Conservation (phyloP, 208 protist genomes). For the Crithidia mellificae region DNA sequence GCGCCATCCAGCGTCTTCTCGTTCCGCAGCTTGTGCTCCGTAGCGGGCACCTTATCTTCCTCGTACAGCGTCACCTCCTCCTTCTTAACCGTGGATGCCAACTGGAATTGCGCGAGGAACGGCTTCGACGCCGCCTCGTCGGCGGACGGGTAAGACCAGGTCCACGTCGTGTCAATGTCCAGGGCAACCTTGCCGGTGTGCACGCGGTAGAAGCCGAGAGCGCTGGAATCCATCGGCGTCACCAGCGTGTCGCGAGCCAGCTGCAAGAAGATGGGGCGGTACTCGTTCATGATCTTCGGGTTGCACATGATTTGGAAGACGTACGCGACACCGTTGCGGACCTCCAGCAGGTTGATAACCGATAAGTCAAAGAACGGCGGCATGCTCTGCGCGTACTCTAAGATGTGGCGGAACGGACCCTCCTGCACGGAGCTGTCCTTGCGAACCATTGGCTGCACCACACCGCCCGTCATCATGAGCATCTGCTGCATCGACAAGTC, state of each 20-base stretch:
- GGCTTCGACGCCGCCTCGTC: not conserved
- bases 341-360: slow-evolving; percentile 74
- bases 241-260: slow-evolving; percentile 55
- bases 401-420: slow-evolving; percentile 61
- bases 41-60: slow-evolving; percentile 36
- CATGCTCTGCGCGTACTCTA: slow-evolving; percentile 72
- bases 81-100: slow-evolving; percentile 56
- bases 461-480: slow-evolving; percentile 79
- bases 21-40: slow-evolving; percentile 41
- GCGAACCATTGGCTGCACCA: slow-evolving; percentile 59
- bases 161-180: slow-evolving; percentile 64
- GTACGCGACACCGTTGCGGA: slow-evolving; percentile 72
- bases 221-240: slow-evolving; percentile 38
- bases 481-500: slow-evolving; percentile 73
- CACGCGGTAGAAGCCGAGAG: slow-evolving; percentile 55
- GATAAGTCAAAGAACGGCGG: slow-evolving; percentile 70
- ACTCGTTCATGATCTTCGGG: slow-evolving; percentile 58
- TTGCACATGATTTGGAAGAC: slow-evolving; percentile 84
- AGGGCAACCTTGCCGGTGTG: slow-evolving; percentile 48
- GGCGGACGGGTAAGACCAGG: slow-evolving; percentile 40
- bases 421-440: slow-evolving; percentile 46
- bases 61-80: slow-evolving; percentile 62
- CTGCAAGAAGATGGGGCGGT: slow-evolving; percentile 64
- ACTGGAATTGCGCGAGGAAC: slow-evolving; percentile 43
- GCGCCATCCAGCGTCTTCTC: slow-evolving; percentile 57